Evolutionary conservation across 768 basidiomycete genomes (phyloP), one percentile per base, ranked within the genome.

Genomic region (Tephrocybe sp.): DNA sequence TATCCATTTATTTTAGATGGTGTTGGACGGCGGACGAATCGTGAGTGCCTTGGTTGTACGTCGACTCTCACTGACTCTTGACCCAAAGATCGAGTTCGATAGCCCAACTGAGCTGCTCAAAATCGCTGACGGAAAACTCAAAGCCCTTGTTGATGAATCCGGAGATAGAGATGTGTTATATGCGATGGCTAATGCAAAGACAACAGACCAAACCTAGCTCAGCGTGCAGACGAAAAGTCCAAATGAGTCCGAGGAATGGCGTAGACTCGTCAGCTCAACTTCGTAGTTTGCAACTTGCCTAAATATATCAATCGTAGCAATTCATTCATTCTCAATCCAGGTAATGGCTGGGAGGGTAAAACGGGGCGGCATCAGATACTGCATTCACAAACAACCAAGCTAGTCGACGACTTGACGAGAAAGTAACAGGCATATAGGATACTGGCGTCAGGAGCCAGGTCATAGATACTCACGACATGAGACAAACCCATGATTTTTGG

Each of bases 71-170:
- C 11, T 9, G 11, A 24, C 16, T 21, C 18, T 25, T 34, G 33
- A 12, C 13, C 9, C 9, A 19, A 31, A 71, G 69, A 64, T 81
- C 36, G 82, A 84, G 55, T 83, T 74, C 53, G 82, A 80, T 57
- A 69, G 70, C 19, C 83, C 83, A 0, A 56, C 56, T 25, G 61
- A 69, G 27, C 67, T 89, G 36, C 72, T 87, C n/a, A 65, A 67
- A 48, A 78, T 80, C 23, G 63, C 77, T 42, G 63, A 69, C 16
- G 78, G 83, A 4, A 69, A 68, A 61, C 63, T 84, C 21, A 72
- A 75, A 40, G 69, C 77, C 1, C 66, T 85, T 16, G 81, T 86
- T 0, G 77, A 84, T 37, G 77, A 82, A 55, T 82, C 78, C 30
- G 77, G 73, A 11, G 82, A 84, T 54, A 78, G 64, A 54, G 72